A percentile compares a stretch with the other conserved stretches of the same genome.
Conservation (phyloP, 768 basidiomycete genomes). For the Lactarius pseudohatsudake region DNA sequence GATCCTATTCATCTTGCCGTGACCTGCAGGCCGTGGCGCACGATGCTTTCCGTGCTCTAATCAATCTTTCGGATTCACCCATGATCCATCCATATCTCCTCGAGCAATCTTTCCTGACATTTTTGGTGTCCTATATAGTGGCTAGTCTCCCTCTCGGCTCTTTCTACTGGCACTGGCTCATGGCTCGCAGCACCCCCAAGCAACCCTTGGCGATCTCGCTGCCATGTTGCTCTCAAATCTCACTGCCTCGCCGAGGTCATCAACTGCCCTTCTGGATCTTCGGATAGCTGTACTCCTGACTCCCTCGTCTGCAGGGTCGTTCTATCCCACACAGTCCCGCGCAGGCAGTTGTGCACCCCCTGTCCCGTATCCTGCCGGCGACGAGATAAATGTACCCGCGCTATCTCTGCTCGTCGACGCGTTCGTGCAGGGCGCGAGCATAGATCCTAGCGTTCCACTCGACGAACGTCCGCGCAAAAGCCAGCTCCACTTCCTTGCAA, state of each 20-base stretch:
- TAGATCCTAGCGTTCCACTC: conserved; percentile 49
- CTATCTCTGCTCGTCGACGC: conserved; percentile 87
- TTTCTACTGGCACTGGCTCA: background rate
- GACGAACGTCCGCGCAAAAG: conserved; percentile 64
- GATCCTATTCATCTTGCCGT: conserved; percentile 6
- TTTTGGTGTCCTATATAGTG: conserved; percentile 86
- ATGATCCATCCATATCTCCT: conserved; percentile 63
- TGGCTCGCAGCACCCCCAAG: conserved; percentile 49
- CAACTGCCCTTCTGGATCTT: conserved; percentile 60
- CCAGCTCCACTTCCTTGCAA: conserved; percentile 86
- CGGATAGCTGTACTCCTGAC: conserved; percentile 62
- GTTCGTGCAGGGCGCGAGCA: conserved; percentile 71
- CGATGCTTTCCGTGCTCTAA: conserved; percentile 90
- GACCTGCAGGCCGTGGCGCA: conserved; percentile 75
- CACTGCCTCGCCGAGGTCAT: conserved; percentile 69
- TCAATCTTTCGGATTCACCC: conserved; percentile 89
- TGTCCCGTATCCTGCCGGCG: conserved; percentile 62
- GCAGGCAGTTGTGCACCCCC: conserved; percentile 79
- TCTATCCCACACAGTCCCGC: conserved; percentile 75
- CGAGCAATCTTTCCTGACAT: conserved; percentile 71
- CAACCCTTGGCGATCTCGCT: conserved; percentile 89
- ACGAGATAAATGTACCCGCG: conserved; percentile 55
- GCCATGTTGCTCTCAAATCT: conserved; percentile 98
- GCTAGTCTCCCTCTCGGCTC: conserved; percentile 48
- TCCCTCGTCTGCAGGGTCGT: conserved; percentile 48